Base-by-base conservation (phyloP, 2,329 filamentous ascomycete species). In the Aschersonia sp. region DNA sequence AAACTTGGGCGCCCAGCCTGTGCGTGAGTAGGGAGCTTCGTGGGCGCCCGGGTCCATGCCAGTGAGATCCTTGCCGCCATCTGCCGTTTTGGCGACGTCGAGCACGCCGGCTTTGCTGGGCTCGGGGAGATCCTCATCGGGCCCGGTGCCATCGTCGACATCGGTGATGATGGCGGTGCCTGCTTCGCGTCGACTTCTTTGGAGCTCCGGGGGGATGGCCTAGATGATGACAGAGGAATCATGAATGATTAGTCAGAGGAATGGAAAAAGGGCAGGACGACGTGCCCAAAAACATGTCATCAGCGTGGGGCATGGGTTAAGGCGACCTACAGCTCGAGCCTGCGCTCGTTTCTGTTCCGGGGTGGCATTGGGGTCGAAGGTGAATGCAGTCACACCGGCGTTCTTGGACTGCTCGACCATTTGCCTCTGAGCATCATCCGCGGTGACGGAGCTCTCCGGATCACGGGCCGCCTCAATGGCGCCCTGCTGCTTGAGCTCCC, bases 1-100 rank as follows among this genome's bases (percentile, higher is more conserved):
- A 61, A 96, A 89, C 53, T 79, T 80, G 41, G 92, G 92, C 10
- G 85, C 82, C 92, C 92, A 97, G 46, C 92, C 92, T 5, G 89
- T 87, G 28, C 67, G 64, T 38, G 65, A 62, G 54, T 60, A 71
- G 1, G 64, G 62, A 9, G 58, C 53, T 50, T 69, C 77, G 59
- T 75, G 71, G 47, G 78, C 72, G 50, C 75, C 72, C 40, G 72
- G 69, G 47, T 73, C 67, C 30, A 67, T 65, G 48, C 70, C 79
- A 55, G 75, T 74, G 41, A 63, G 57, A 51, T 73, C 62, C 3
- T 65, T 58, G 31, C 74, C 66, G 49, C 73, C 69, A 52, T 77
- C 60, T 50, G 70, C 61, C 56, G 74, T 71, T 45, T 71, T 71
- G 28, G 70, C 60, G 4, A 74, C 61, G 5, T 75, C 72, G 45